These are phyloP conservation scores for Mycothermus thermophilus DNA, from an alignment of 495 filamentous ascomycete species.

Conservation along the genomic window DNA sequence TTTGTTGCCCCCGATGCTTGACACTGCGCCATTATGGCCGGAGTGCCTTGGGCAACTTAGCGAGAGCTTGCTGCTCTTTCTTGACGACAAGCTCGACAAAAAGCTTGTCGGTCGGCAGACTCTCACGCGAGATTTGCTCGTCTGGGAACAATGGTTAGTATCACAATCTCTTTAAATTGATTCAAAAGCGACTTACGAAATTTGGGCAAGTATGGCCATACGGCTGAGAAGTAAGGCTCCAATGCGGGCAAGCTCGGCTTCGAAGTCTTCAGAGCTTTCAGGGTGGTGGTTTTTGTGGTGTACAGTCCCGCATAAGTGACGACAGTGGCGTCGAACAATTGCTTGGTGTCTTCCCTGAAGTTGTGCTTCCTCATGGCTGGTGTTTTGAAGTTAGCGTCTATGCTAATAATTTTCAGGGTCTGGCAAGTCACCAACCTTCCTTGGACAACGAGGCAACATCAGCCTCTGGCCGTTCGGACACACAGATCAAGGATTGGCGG, in stretches of 20 bases:
- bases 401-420: too few relatives aligned
- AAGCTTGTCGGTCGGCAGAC: conserved; percentile 6
- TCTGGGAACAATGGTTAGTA: conserved; percentile 3
- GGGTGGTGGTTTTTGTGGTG: conserved; percentile 7
- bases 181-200: conserved; percentile 11
- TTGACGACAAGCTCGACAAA: conserved; percentile 6
- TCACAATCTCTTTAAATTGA: too few relatives aligned
- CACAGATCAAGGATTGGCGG: conserved; percentile 8
- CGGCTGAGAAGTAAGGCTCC: too few relatives aligned
- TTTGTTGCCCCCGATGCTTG: neutral
- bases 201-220: conserved; percentile 4
- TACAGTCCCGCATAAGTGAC: conserved; percentile 14
- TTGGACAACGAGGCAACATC: conserved; percentile 5
- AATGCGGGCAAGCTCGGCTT: too few relatives aligned
- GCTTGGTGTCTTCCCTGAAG: conserved; percentile 9
- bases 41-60: too few relatives aligned
- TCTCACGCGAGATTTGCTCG: neutral
- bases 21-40: neutral
- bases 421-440: conserved; percentile 4
- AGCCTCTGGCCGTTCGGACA: conserved; percentile 4
- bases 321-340: conserved; percentile 9
- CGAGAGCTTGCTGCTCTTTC: too few relatives aligned
- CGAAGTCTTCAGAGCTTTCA: too few relatives aligned
- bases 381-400: too few relatives aligned
- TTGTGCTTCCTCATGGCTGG: conserved; percentile 1